Evolutionary conservation across 83 land plant species (phyloP).

Genomic region (Diphasiastrum complanatum): DNA sequence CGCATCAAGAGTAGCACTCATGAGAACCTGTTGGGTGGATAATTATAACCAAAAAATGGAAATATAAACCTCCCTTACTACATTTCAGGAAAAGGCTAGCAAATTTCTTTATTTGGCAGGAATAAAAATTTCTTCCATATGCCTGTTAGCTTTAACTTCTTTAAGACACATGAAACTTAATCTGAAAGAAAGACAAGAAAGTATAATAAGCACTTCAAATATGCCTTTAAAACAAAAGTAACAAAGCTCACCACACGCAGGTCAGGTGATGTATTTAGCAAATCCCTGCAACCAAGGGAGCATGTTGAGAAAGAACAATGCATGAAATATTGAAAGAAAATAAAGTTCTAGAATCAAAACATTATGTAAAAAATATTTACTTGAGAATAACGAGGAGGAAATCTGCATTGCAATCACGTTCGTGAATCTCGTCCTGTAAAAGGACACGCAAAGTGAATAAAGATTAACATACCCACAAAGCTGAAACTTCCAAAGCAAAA

Average conservation of each 20-base stretch:
- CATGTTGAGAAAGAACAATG: neutral
- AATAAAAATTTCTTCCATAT: no score
- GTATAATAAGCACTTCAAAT: no score
- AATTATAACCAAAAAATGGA: no score
- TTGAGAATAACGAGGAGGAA: conserved; percentile 87
- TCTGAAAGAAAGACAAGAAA: conserved; percentile 8
- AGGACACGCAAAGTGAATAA: no score
- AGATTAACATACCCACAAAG: no score
- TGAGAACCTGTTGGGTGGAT: conserved; percentile 55
- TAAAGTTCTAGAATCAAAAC: neutral
- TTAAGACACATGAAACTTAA: neutral
- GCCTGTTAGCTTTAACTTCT: no score
- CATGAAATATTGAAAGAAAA: neutral
- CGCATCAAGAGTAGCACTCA: conserved; percentile 98
- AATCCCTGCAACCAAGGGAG: conserved; percentile 53
- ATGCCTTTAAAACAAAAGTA: neutral
- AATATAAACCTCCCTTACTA: no score
- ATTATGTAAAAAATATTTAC: conserved; percentile 28
- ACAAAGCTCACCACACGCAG: conserved; percentile 64
- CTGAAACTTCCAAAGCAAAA: no score
- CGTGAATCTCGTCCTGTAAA: conserved; percentile 97
- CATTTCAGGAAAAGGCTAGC: no score
- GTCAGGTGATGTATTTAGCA: conserved; percentile 65
- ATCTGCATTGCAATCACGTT: conserved; percentile 85
- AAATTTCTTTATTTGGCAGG: no score